Conservation (phyloP, 768 basidiomycete genomes). For the Dentipellis fragilis region DNA sequence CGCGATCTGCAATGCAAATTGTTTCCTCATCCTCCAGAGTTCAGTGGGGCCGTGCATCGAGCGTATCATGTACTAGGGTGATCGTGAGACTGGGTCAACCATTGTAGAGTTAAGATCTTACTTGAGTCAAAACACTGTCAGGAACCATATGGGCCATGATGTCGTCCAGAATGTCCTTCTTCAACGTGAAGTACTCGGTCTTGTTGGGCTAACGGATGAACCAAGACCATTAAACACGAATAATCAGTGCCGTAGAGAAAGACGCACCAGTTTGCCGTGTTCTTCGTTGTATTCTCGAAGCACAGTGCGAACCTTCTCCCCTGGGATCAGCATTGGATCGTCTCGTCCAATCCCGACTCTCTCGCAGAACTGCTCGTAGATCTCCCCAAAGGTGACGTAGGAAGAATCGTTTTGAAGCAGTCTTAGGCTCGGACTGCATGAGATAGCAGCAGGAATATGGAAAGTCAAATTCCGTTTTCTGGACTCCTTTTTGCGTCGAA, state of each 20-base stretch:
- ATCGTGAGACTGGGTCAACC: not conserved
- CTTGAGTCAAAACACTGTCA: slow-evolving; percentile 76
- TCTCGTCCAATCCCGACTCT: slow-evolving; percentile 69
- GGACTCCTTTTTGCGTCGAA: slow-evolving; percentile 83
- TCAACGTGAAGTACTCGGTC: slow-evolving; percentile 56
- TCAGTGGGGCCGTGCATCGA: slow-evolving; percentile 79
- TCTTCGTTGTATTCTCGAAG: slow-evolving; percentile 46
- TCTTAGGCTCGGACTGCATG: slow-evolving; percentile 74
- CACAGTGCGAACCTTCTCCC: slow-evolving; percentile 73
- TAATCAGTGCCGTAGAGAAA: slow-evolving; percentile 1
- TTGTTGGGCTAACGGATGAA: slow-evolving; percentile 37
- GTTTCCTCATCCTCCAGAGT: slow-evolving; percentile 95
- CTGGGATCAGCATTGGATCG: slow-evolving; percentile 77
- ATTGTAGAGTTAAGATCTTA: slow-evolving; percentile 25
- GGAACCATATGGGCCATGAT: slow-evolving; percentile 81
- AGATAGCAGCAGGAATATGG: slow-evolving; percentile 82
- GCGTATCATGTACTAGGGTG: slow-evolving; percentile 73
- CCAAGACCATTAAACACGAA: not conserved
- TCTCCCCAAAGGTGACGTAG: slow-evolving; percentile 83
- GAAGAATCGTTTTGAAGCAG: slow-evolving; percentile 88
- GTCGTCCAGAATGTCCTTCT: slow-evolving; percentile 85
- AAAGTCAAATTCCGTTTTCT: slow-evolving; percentile 87
- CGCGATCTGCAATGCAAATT: slow-evolving; percentile 87
- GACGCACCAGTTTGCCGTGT: slow-evolving; percentile 29
- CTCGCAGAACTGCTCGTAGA: slow-evolving; percentile 86